Conservation (phyloP, 495 filamentous ascomycete genomes). For the Aspergillus ostianus region DNA sequence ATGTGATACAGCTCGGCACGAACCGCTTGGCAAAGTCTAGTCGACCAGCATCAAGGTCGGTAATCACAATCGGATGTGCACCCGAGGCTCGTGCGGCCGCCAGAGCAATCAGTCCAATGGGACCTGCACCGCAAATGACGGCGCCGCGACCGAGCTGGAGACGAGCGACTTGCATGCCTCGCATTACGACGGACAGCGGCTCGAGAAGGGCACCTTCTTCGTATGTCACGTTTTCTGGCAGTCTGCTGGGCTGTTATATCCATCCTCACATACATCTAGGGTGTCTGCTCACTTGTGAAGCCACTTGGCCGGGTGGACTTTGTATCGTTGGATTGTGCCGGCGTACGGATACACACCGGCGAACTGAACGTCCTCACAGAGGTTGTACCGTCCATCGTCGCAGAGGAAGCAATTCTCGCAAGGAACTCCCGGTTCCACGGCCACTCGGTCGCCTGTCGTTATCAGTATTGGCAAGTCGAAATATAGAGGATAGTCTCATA, state of each 20-base stretch:
- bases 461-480: background rate
- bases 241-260: slow-evolving; percentile 16
- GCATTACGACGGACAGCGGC: slow-evolving; percentile 73
- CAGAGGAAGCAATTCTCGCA: slow-evolving; percentile 67
- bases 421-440: slow-evolving; percentile 73
- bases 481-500: too few species aligned
- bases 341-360: slow-evolving; percentile 58
- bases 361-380: slow-evolving; percentile 72
- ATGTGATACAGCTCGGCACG: slow-evolving; percentile 54
- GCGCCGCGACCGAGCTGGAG: slow-evolving; percentile 53
- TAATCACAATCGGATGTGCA: slow-evolving; percentile 63
- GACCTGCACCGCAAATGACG: slow-evolving; percentile 73
- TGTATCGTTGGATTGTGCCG: slow-evolving; percentile 58
- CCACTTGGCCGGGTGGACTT: slow-evolving; percentile 63
- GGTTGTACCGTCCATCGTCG: slow-evolving; percentile 67
- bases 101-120: slow-evolving; percentile 69
- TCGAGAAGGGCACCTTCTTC: slow-evolving; percentile 72
- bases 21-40: slow-evolving; percentile 59
- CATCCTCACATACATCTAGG: slow-evolving; percentile 30
- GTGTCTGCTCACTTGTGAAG: slow-evolving; percentile 48
- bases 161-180: slow-evolving; percentile 58
- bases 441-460: slow-evolving; percentile 63
- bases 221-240: slow-evolving; percentile 60
- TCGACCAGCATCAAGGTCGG: slow-evolving; percentile 55
- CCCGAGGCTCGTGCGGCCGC: slow-evolving; percentile 58